phyloP scores from a whole-genome alignment of 2,329 filamentous ascomycete genomes.

The Diplodia scrobiculata region DNA sequence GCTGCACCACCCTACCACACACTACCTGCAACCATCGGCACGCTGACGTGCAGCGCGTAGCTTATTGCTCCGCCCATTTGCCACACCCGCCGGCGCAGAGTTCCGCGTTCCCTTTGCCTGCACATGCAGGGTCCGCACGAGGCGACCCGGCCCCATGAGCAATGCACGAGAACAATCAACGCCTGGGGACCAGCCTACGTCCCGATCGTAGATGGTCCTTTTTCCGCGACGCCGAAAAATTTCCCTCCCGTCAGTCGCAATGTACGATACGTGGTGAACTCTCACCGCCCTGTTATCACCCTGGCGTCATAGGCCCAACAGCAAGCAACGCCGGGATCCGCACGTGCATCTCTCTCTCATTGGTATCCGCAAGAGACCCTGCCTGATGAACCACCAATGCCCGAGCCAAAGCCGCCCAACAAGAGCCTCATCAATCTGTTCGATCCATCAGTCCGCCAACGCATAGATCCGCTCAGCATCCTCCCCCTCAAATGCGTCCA shows the following conservation, averaged over 20 bases:
- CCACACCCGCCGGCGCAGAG: too few relatives aligned
- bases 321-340: not conserved
- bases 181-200: not conserved
- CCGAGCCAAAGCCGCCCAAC: not conserved
- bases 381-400: not conserved
- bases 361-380: not conserved
- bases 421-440: not conserved
- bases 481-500: conserved; percentile 56
- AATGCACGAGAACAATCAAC: not conserved
- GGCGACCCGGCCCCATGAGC: not conserved
- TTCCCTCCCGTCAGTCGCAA: not conserved
- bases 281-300: not conserved
- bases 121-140: conserved; percentile 6
- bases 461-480: conserved; percentile 51
- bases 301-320: not conserved
- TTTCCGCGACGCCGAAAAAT: not conserved
- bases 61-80: not conserved
- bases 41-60: not conserved
- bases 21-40: not conserved
- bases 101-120: not conserved
- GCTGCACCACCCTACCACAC: too few relatives aligned
- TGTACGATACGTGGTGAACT: not conserved
- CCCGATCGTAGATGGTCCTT: not conserved
- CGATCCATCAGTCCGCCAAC: conserved; percentile 11
- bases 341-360: not conserved